Base-by-base conservation (phyloP, 345 rosid genomes). In the Linum lewisii region DNA sequence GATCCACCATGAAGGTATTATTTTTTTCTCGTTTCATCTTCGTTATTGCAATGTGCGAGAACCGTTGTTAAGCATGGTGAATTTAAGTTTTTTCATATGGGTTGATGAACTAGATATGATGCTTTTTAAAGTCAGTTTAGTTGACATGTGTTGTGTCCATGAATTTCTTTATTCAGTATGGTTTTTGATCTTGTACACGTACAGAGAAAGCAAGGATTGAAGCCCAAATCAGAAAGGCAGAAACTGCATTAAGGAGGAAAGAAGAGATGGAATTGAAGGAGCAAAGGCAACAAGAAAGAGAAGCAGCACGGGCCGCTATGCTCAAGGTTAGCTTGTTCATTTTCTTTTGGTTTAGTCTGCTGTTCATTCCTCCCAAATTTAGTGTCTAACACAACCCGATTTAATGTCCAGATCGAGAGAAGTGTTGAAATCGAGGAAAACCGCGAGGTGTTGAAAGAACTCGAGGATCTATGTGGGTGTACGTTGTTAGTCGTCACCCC, bases 151-250 rank as follows among this genome's bases (percentile, higher is more conserved):
- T 21, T 59, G 7, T 52, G 18, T 8, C 11, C 8, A 19, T 34
- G 14, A n/a, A 3, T 32, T 67, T 38, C 13, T 14, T 57, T 29
- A 29, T 29, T 29, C 24, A 18, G 15, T 63, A 26, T 4, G 22
- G 7, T 32, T 7, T 57, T 23, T 26, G n/a, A n/a, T n/a, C n/a
- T 61, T 1, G 23, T 15, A 51, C 2, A 29, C 9, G 11, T 73
- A 62, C 85, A 91, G 95, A 92, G 71, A 83, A 72, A 62, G 82
- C 83, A 16, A 79, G 73, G 71, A 84, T 86, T 56, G 96, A 84
- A 74, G 88, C 93, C 1, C 83, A 81, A 66, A 81, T 88, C 15
- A 69, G 61, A 77, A 90, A 85, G 32, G 87, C 90, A 24, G 79
- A 73, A 79, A 76, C 75, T 61, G 87, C 92, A 51, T 51, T 75